Percentiles rank a stretch among this genome's conserved stretches.
These are phyloP conservation scores for Acanthamoeba triangularis DNA, from an alignment of 208 protist species.

Conservation along the genomic window DNA sequence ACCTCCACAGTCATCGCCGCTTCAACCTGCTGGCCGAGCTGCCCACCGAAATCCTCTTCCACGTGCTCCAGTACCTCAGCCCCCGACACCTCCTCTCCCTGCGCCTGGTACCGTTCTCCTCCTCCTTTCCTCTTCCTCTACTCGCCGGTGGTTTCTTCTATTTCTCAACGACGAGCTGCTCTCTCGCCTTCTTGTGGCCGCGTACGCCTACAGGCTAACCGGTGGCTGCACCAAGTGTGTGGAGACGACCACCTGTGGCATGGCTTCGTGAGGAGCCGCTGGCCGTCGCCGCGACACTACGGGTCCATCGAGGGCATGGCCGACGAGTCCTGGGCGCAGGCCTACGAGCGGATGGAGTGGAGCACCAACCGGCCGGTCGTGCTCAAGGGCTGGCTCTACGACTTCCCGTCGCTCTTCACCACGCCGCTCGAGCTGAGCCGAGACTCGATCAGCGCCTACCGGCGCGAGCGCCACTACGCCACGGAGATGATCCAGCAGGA, in stretches of 20 bases:
- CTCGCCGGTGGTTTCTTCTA: neutral
- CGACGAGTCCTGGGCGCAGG: neutral
- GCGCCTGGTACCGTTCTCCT: conserved; percentile 6
- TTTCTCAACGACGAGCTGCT: neutral
- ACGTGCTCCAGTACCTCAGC: neutral
- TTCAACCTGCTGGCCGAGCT: conserved; percentile 36
- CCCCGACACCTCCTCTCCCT: neutral
- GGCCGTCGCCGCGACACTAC: conserved; percentile 22
- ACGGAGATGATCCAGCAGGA: neutral
- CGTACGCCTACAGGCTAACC: neutral
- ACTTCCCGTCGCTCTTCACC: conserved; percentile 12
- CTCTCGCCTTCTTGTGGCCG: neutral
- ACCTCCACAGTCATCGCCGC: neutral
- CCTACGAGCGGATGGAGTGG: conserved; percentile 39
- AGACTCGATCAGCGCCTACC: neutral
- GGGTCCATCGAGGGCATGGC: neutral
- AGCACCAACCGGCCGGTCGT: conserved; percentile 4
- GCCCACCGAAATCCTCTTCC: conserved; percentile 17
- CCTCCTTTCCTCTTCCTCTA: neutral
- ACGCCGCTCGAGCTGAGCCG: conserved; percentile 14
- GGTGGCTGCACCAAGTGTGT: neutral
- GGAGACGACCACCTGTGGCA: conserved; percentile 43
- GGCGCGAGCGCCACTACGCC: neutral
- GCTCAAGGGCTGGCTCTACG: conserved; percentile 21
- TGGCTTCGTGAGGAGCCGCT: neutral